Conservation (phyloP, 140 eudicot species). For the Anethum foeniculum region DNA sequence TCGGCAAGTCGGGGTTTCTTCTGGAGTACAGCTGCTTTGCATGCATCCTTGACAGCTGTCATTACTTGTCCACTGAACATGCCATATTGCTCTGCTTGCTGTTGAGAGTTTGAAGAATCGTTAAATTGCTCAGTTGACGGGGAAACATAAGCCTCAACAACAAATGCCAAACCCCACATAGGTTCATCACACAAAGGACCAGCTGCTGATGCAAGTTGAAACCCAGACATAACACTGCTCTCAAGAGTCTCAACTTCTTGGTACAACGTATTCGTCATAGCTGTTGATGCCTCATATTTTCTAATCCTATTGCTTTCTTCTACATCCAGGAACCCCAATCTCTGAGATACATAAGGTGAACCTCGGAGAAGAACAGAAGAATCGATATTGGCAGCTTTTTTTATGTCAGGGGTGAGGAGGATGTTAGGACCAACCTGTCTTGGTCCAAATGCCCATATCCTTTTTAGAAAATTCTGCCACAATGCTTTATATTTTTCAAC, state of each 20-base stretch:
- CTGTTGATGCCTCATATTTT: slow-evolving; percentile 22
- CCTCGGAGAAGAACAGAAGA: slow-evolving; percentile 51
- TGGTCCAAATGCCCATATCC: slow-evolving; percentile 94
- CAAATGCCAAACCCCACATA: slow-evolving; percentile 94
- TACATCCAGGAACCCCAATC: slow-evolving; percentile 54
- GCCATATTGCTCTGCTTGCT: slow-evolving; percentile 63
- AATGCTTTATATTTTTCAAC: slow-evolving; percentile 36
- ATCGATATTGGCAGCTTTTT: slow-evolving; percentile 15
- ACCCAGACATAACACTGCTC: slow-evolving; percentile 83
- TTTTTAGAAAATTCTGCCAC: slow-evolving; percentile 55
- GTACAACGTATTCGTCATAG: slow-evolving; percentile 26
- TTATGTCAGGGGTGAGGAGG: slow-evolving; percentile 57
- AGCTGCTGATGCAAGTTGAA: slow-evolving; percentile 82
- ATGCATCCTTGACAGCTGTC: slow-evolving; percentile 92
- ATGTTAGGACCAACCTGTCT: slow-evolving; percentile 88
- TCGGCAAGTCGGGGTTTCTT: slow-evolving; percentile 79
- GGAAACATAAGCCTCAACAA: slow-evolving; percentile 55
- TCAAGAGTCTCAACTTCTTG: slow-evolving; percentile 66
- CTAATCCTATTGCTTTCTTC: not conserved
- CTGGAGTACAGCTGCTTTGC: slow-evolving; percentile 68
- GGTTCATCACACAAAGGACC: slow-evolving; percentile 99
- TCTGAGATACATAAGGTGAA: slow-evolving; percentile 59
- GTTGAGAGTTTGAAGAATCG: slow-evolving; percentile 34
- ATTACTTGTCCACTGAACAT: slow-evolving; percentile 85
- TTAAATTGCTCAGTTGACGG: slow-evolving; percentile 27